Percentiles rank a stretch among this genome's conserved stretches.
Evolutionary conservation across 495 filamentous ascomycete genomes (phyloP).

Genomic region (Daldinia vernicosa): DNA sequence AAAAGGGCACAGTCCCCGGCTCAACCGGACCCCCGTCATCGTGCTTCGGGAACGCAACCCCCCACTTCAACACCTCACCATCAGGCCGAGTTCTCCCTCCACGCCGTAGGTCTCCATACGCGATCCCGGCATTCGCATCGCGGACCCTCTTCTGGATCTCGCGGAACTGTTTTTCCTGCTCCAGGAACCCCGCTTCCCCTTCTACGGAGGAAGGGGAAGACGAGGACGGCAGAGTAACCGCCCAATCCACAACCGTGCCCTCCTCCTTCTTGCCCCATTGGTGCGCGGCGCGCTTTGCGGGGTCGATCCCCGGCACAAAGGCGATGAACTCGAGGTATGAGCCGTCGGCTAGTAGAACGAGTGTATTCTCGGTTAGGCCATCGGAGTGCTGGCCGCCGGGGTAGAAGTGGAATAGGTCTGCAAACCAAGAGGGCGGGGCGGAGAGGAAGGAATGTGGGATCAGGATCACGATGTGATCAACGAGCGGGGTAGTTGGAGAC

Average conservation of each 20-base stretch:
- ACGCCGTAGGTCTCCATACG: constrained; percentile 51
- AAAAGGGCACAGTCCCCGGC: constrained; percentile 58
- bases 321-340: constrained; percentile 68
- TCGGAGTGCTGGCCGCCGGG: constrained; percentile 63
- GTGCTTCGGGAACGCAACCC: constrained; percentile 57
- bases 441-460: constrained; percentile 54
- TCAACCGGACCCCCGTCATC: constrained; percentile 36
- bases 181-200: constrained; percentile 27
- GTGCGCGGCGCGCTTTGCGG: constrained; percentile 51
- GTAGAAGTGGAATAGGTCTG: constrained; percentile 61
- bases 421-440: constrained; percentile 58
- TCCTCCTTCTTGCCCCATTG: constrained; percentile 60
- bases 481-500: constrained; percentile 33
- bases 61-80: constrained; percentile 60
- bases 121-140: constrained; percentile 43
- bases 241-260: constrained; percentile 63
- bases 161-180: constrained; percentile 41
- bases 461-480: constrained; percentile 69
- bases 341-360: constrained; percentile 65
- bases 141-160: constrained; percentile 42
- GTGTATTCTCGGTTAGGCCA: constrained; percentile 63
- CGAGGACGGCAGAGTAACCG: constrained; percentile 51
- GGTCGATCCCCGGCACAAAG: constrained; percentile 59
- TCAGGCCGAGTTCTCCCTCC: constrained; percentile 58
- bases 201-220: neutral